Conservation (phyloP, 345 rosid species). For the Euphorbia peplus region DNA sequence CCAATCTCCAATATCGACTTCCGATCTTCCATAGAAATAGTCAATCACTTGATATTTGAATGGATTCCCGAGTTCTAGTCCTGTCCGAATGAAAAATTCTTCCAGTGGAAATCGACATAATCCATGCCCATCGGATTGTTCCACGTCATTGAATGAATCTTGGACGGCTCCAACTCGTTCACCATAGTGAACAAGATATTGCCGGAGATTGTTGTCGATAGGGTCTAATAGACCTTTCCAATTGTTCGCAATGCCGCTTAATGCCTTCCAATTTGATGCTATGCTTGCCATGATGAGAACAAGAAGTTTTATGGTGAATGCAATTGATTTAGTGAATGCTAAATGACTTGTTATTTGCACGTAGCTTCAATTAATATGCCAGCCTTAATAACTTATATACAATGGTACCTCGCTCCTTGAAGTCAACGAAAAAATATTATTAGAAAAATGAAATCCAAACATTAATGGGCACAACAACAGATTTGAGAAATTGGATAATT, state of each 20-base stretch:
- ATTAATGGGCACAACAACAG: too few relatives aligned
- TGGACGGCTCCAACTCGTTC: not conserved
- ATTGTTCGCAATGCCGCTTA: conserved; percentile 23
- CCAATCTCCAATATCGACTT: not conserved
- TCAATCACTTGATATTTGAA: conserved; percentile 30
- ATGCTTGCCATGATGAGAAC: not conserved
- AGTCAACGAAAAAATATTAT: too few relatives aligned
- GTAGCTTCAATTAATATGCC: too few relatives aligned
- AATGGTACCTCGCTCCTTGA: too few relatives aligned
- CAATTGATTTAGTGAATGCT: too few relatives aligned
- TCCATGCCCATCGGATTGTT: conserved; percentile 9
- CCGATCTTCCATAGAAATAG: conserved; percentile 20
- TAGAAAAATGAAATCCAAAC: too few relatives aligned
- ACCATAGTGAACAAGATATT: conserved; percentile 30
- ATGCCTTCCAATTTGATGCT: conserved; percentile 14
- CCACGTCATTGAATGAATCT: conserved; percentile 11
- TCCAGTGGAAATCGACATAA: conserved; percentile 14
- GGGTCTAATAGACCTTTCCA: conserved; percentile 34
- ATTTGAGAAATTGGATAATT: too few relatives aligned
- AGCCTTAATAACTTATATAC: too few relatives aligned
- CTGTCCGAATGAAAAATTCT: conserved; percentile 16
- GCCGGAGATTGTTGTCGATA: conserved; percentile 28
- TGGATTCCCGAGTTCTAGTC: conserved; percentile 19
- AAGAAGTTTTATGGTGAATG: too few relatives aligned
- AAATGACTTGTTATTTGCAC: too few relatives aligned